A percentile compares a stretch with the other conserved stretches of the same genome.
These are phyloP conservation scores for Coprinellus aureogranulatus DNA, from an alignment of 768 basidiomycete genomes.

Conservation along the genomic window DNA sequence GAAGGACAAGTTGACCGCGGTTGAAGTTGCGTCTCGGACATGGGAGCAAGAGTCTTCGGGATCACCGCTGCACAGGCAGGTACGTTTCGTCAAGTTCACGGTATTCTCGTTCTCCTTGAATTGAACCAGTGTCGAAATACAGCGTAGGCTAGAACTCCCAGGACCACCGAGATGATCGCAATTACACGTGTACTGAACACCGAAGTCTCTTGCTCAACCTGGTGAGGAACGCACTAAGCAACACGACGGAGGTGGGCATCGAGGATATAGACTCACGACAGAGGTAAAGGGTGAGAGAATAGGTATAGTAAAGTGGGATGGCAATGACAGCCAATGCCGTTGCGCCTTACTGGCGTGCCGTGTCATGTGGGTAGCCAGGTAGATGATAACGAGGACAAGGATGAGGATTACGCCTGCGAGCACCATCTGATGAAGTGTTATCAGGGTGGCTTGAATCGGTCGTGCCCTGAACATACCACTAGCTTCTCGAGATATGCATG, in stretches of 20 bases:
- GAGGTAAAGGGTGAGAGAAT: constrained; percentile 77
- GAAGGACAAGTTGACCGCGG: no score
- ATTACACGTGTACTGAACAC: constrained; percentile 6
- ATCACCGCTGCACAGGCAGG: no score
- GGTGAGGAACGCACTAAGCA: not conserved
- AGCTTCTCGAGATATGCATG: constrained; percentile 50
- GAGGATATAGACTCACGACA: constrained; percentile 47
- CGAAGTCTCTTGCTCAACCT: constrained; percentile 79
- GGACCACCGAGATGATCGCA: constrained; percentile 6
- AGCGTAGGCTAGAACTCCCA: not conserved
- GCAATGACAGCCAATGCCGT: constrained; percentile 28
- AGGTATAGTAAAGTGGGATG: constrained; percentile 74
- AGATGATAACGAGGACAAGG: constrained; percentile 35
- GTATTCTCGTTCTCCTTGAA: not conserved
- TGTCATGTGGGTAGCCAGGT: constrained; percentile 29
- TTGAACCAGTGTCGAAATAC: constrained; percentile 9
- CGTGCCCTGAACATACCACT: constrained; percentile 34
- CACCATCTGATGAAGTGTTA: constrained; percentile 8
- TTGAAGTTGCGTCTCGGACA: no score
- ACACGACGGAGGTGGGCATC: not conserved
- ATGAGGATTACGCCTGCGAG: constrained; percentile 33
- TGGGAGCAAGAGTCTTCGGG: no score
- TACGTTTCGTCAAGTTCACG: not conserved
- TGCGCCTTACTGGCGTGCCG: constrained; percentile 17
- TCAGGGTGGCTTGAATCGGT: not conserved